Evolutionary conservation across 176 grass and related monocot species (phyloP).

Genomic region (Poa annua): DNA sequence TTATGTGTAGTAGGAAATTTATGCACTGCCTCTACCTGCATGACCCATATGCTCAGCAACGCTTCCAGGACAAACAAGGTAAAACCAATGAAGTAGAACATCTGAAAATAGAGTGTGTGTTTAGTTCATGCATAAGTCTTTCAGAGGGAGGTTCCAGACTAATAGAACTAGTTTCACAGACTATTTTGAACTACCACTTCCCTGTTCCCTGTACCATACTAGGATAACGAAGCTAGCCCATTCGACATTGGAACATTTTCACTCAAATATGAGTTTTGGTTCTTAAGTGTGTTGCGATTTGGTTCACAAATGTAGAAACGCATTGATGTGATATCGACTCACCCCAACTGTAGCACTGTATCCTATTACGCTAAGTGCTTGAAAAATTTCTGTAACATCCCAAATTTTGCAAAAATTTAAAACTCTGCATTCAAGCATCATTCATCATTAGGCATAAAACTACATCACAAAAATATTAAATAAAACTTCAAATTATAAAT

Average conservation of each 20-base stretch:
- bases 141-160: not conserved
- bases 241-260: not conserved
- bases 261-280: not conserved
- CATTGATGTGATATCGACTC: slow-evolving; percentile 35
- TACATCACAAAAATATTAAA: no score
- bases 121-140: not conserved
- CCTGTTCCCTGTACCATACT: no score
- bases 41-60: slow-evolving; percentile 70
- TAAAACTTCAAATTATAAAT: no score
- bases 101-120: slow-evolving; percentile 40
- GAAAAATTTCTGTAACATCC: no score
- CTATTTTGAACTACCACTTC: no score
- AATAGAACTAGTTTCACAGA: not conserved
- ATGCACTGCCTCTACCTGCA: slow-evolving; percentile 46
- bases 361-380: slow-evolving; percentile 46
- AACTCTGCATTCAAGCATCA: no score
- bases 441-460: no score
- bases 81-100: slow-evolving; percentile 74
- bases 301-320: not conserved
- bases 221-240: no score
- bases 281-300: not conserved
- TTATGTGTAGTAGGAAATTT: not conserved
- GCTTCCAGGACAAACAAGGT: slow-evolving; percentile 54
- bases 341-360: slow-evolving; percentile 47
- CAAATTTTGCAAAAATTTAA: no score